phyloP scores from a whole-genome alignment of 2,329 filamentous ascomycete species.

The Aspergillus oerlinghausenensis region DNA sequence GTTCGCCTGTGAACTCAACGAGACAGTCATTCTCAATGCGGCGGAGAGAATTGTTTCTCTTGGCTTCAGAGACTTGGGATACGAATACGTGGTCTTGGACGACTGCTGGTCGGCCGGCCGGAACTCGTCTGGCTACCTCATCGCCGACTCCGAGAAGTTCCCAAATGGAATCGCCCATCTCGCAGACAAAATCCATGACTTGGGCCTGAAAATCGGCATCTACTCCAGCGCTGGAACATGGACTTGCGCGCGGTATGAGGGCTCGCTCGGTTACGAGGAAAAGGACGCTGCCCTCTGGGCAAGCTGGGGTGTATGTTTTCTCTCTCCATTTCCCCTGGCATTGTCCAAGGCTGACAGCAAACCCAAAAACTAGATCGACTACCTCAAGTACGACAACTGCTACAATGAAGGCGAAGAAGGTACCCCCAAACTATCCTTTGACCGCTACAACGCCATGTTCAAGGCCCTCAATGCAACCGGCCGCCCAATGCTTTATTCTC shows the following conservation, averaged over 20 bases:
- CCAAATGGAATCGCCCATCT: conserved; percentile 47
- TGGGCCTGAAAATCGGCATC: conserved; percentile 51
- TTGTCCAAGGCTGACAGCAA: conserved; percentile 6
- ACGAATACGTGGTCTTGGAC: conserved; percentile 48
- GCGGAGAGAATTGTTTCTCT: conserved; percentile 39
- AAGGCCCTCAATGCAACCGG: conserved; percentile 46
- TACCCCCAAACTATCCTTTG: conserved; percentile 42
- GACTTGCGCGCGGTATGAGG: conserved; percentile 35
- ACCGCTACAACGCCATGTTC: conserved; percentile 47
- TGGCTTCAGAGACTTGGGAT: conserved; percentile 43
- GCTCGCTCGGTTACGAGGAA: conserved; percentile 47
- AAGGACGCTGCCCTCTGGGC: conserved; percentile 52
- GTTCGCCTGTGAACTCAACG: conserved; percentile 43
- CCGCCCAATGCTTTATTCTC: conserved; percentile 42
- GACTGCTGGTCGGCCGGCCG: conserved; percentile 51
- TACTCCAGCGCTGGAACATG: conserved; percentile 41
- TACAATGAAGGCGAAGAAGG: conserved; percentile 51
- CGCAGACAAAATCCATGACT: conserved; percentile 44
- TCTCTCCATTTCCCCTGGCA: background rate
- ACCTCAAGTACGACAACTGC: conserved; percentile 56
- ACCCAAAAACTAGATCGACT: conserved; percentile 28
- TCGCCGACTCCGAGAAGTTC: conserved; percentile 40
- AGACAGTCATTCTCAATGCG: conserved; percentile 41
- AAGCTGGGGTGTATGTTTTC: conserved; percentile 43
- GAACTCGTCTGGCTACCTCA: conserved; percentile 40